Conservation (phyloP, 2,329 filamentous ascomycete genomes). For the Phialophora tarda region DNA sequence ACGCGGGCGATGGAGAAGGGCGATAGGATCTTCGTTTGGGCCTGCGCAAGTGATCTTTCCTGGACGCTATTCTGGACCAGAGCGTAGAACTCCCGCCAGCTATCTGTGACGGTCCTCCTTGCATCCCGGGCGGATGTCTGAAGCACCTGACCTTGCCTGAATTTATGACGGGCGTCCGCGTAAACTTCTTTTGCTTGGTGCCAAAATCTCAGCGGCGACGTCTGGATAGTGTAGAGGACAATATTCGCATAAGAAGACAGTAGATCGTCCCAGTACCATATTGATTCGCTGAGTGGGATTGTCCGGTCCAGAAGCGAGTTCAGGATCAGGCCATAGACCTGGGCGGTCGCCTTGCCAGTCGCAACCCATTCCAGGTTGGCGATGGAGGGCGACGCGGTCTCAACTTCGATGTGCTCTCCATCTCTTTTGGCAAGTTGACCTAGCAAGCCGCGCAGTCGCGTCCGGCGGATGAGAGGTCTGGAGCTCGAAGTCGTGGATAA, state of each 20-base stretch:
- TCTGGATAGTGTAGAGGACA: slow-evolving; percentile 84
- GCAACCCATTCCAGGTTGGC: slow-evolving; percentile 88
- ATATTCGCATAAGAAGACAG: slow-evolving; percentile 78
- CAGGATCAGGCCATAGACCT: slow-evolving; percentile 71
- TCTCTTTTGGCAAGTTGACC: slow-evolving; percentile 58
- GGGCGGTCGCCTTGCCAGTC: slow-evolving; percentile 88
- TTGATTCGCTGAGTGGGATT: slow-evolving; percentile 75
- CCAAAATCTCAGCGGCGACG: slow-evolving; percentile 76
- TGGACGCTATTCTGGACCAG: slow-evolving; percentile 77
- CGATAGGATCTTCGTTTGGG: slow-evolving; percentile 74
- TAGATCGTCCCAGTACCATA: slow-evolving; percentile 95
- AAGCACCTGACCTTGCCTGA: slow-evolving; percentile 32
- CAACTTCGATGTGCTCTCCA: slow-evolving; percentile 39
- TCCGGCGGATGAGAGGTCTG: slow-evolving; percentile 64
- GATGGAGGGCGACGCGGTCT: slow-evolving; percentile 44
- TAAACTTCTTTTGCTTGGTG: slow-evolving; percentile 74
- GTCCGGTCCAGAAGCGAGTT: slow-evolving; percentile 31
- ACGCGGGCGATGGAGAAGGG: slow-evolving; percentile 76
- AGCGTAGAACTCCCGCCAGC: slow-evolving; percentile 72
- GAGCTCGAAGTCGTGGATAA: slow-evolving; percentile 73
- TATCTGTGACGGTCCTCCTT: slow-evolving; percentile 45
- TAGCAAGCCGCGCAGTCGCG: slow-evolving; percentile 67
- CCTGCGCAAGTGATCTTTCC: slow-evolving; percentile 72
- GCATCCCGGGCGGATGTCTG: slow-evolving; percentile 43
- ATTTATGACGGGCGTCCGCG: slow-evolving; percentile 41